Base-by-base conservation (phyloP, 805 yeast species). In the Starmerella roubikii region DNA sequence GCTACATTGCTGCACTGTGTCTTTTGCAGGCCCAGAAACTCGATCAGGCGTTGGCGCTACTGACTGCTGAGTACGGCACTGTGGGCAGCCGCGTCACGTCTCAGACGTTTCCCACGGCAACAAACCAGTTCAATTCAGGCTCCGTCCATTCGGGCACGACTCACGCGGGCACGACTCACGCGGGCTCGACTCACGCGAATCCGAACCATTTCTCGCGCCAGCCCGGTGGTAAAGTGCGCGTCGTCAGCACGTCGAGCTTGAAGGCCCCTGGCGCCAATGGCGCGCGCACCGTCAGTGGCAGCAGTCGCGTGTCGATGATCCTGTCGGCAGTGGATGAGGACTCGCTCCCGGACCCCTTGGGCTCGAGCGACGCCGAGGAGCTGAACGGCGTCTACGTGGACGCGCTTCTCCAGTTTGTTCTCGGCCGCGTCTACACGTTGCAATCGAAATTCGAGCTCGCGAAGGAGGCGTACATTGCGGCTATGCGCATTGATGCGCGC, bases 311-410 rank as follows among this genome's bases (percentile, higher is more conserved):
- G 22, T 34, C 41, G 34, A 32, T 45, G 41, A 40, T 44, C 9
- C 29, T 44, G 24, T 42, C 49, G 15, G 48, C 40, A 3, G 27
- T 35, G 19, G 47, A 38, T 15, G 41, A 36, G 28, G 45, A 41
- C 16, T 19, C 36, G 26, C 19, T 33, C n/a, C 25, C 30, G 9
- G 42, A 26, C 5, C 26, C 26, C 18, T 18, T 17, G 13, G 27
- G 18, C 22, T 23, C 10, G 15, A 34, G 18, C 11, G 33, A 25
- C 11, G 23, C 7, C 19, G 36, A 20, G 16, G 33, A 25, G n/a
- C 93, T 84, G 54, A 93, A 91, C 6, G 95, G 94, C 1, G 77
- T 86, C 19, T 79, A 78, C 56, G 62, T 86, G 30, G 94, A 83
- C 53, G 79, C 94, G 0, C 80, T 94, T 2, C 69, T 91, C 70